Conservation (phyloP, 305 asterid species). For the Fraxinus nigra region DNA sequence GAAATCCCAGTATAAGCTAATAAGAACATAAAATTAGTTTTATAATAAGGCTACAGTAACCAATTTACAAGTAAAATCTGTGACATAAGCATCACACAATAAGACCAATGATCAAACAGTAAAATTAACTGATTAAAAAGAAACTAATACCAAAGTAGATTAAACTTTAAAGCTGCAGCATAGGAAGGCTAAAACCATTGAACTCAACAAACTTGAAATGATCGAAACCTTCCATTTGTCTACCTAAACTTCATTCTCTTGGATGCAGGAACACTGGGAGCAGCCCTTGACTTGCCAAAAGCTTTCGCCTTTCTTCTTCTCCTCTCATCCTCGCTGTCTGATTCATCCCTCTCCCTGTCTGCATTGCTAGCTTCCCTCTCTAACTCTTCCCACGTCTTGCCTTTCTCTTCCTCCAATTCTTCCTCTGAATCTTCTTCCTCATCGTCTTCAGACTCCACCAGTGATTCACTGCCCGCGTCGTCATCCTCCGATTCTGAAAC, state of each 20-base stretch:
- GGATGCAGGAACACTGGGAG: slow-evolving; percentile 32
- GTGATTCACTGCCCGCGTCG: slow-evolving; percentile 57
- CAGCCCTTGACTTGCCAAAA: slow-evolving; percentile 46
- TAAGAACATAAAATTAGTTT: background rate
- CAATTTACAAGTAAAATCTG: background rate
- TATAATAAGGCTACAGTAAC: background rate
- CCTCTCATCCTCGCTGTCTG: slow-evolving; percentile 73
- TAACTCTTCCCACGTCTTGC: slow-evolving; percentile 84
- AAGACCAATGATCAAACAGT: background rate
- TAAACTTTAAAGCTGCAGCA: background rate
- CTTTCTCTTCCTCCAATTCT: slow-evolving; percentile 58
- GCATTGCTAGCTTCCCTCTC: slow-evolving; percentile 79
- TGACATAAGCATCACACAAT: background rate
- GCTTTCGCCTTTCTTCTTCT: slow-evolving; percentile 52
- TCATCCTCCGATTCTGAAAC: slow-evolving; percentile 70
- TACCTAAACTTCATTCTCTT: slow-evolving; percentile 54
- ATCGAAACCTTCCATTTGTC: background rate
- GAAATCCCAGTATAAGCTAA: background rate
- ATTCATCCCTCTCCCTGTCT: slow-evolving; percentile 66
- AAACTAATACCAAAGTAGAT: background rate
- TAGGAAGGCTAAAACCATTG: background rate
- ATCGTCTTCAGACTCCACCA: slow-evolving; percentile 69
- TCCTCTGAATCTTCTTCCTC: slow-evolving; percentile 57
- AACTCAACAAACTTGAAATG: background rate
- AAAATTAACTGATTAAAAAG: background rate